Base-by-base conservation (phyloP, 2,329 filamentous ascomycete genomes). In the Calonectria montana region DNA sequence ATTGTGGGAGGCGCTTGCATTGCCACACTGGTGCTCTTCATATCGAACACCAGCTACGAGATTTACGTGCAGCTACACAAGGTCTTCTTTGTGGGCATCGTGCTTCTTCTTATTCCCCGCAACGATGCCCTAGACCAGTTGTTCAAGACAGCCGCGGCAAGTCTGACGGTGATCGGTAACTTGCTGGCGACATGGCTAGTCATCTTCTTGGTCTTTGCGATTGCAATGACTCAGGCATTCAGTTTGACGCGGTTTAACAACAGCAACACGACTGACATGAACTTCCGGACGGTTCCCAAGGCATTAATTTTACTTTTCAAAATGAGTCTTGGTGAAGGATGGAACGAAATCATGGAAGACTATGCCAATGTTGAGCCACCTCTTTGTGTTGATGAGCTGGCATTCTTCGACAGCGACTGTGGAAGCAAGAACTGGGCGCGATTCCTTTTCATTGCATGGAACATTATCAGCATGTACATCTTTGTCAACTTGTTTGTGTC, bases 391-490 rank as follows among this genome's bases (percentile, higher is more conserved):
- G 88, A 92, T 23, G 89, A 89, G 41, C 80, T 86, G 1, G 88
- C 89, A 45, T 98, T 98, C 83, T 96, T 95, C 79, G 86, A 94
- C 48, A 97, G 95, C 78, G 97, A 99, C 84, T 99, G 97, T 80
- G 97, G 97, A 70, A 98, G 96, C 84, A 90, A 92, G 63, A 90
- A 91, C 45, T 99, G 97, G 95, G 95, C 97, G 9, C 90, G 95
- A 64, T 91, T 92, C 39, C 87, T 99, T 12, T 99, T 99, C 86
- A 95, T 98, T 70, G 91, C 93, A 5, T 99, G 97, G 97, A 99
- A 99, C 86, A 96, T 99, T 79, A 90, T 99, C 84, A 98, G 96
- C 93, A 99, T 99, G 97, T 99, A 99, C 85, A 97, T 99, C 80
- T 99, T 99, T 80, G 96, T 98, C 81, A 98, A 96, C 80, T 86